Evolutionary conservation across 202 grass and related monocot genomes (phyloP).

Genomic region (Carex arenaria): DNA sequence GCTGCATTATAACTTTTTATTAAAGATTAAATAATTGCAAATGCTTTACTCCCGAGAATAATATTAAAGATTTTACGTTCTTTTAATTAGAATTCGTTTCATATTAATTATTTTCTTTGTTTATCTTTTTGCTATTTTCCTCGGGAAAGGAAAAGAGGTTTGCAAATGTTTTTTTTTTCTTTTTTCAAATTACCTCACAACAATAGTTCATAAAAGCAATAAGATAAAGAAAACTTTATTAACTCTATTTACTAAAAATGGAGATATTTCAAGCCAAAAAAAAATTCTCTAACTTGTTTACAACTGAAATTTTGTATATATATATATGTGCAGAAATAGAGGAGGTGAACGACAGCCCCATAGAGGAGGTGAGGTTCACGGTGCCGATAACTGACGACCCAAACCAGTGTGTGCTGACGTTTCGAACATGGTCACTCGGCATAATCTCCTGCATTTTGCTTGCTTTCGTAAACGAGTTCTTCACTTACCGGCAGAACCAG

Average conservation of each 20-base stretch:
- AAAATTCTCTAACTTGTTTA: neutral
- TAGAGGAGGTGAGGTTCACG: constrained; percentile 67
- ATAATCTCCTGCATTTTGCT: constrained; percentile 46
- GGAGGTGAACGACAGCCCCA: constrained; percentile 55
- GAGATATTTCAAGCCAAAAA: constrained; percentile 7
- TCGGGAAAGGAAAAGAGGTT: neutral
- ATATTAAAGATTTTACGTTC: neutral
- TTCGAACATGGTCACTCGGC: constrained; percentile 60
- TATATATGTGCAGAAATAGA: constrained; percentile 25
- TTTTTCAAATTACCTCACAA: neutral
- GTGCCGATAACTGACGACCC: constrained; percentile 59
- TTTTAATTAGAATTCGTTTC: neutral
- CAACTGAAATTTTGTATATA: neutral
- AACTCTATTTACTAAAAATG: neutral
- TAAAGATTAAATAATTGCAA: neutral
- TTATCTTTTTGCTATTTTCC: neutral
- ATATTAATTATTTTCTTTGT: neutral
- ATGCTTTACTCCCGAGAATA: no score
- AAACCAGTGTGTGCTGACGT: constrained; percentile 42
- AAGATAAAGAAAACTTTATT: no score
- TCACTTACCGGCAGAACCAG: constrained; percentile 45
- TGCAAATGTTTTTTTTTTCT: neutral
- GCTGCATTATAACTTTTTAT: neutral
- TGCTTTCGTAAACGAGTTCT: constrained; percentile 64
- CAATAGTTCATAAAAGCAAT: no score